Conservation (phyloP, 1,139 yeast species). For the Pichia sp. region DNA sequence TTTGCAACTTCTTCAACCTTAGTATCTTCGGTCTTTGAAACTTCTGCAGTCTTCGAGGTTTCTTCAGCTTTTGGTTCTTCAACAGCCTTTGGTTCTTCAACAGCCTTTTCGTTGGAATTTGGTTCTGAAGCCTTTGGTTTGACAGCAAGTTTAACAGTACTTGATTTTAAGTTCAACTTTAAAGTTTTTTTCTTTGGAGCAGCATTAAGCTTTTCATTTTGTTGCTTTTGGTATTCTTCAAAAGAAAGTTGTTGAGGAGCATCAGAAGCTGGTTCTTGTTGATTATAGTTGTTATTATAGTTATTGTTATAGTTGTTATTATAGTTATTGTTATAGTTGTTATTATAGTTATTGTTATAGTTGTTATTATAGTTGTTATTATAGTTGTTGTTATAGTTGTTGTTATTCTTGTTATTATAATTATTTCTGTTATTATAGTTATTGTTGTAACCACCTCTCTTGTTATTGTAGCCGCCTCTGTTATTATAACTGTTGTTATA, state of each 20-base stretch:
- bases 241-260: conserved; percentile 68
- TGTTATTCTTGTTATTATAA: conserved; percentile 13
- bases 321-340: conserved; percentile 6
- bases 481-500: conserved; percentile 13
- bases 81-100: not conserved
- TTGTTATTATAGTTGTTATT: conserved; percentile 16
- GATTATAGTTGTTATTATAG: conserved; percentile 13
- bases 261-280: conserved; percentile 19
- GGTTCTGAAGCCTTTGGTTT: conserved; percentile 36
- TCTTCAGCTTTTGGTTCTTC: conserved; percentile 17
- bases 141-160: conserved; percentile 57
- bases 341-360: conserved; percentile 10
- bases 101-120: conserved; percentile 27
- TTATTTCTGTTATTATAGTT: conserved; percentile 11
- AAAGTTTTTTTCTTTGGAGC: conserved; percentile 55
- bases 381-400: conserved; percentile 11
- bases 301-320: conserved; percentile 18
- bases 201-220: conserved; percentile 35
- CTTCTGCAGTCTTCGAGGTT: conserved; percentile 33
- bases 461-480: conserved; percentile 14
- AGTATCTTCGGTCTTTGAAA: conserved; percentile 26
- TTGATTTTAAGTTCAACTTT: conserved; percentile 59
- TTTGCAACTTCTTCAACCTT: conserved; percentile 14
- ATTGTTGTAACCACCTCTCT: conserved; percentile 16
- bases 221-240: conserved; percentile 79